Evolutionary conservation across 1,139 yeast species (phyloP), one percentile per base, ranked within the genome.

Genomic region (Chernovozyma sophiae-reginae): DNA sequence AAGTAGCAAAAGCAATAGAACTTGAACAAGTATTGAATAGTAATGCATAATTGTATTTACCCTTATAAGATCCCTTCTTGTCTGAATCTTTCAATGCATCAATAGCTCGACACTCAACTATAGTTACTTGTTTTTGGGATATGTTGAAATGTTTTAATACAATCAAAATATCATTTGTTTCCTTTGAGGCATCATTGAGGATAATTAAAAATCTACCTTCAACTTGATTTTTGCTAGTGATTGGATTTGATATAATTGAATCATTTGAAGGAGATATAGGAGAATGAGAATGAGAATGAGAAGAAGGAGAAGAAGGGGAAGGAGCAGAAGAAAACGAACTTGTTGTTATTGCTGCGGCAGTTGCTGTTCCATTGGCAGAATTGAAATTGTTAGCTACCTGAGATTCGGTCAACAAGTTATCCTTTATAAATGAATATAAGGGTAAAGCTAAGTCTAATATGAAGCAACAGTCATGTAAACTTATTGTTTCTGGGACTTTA

Each of bases 381-480:
- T n/a, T n/a, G n/a, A n/a, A n/a, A 16, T 16, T 26, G 6, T 16
- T 6, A 12, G 6, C 18, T 7, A 13, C 17, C 6, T 26, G 6
- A 6, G 29, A 6, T 16, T 7, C 29, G 8, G 11, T 26, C 10
- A 10, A 10, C 6, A 20, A 6, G 10, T 20, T 35, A 31, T 51
- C 52, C 34, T 54, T 52, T 20, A 62, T 33, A 34, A 48, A 62
- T 2, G 55, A 44, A 42, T 58, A 66, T 32, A 68, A 58, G 2
- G 72, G 73, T 12, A 67, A 47, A 45, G 60, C 52, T n/a, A 61
- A 51, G 32, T 67, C 73, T 27, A 57, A 42, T 3, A 61, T 42
- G 35, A 65, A 65, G 33, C 68, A 58, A 24, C 61, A 56, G 44
- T 68, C 74, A 43, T 67, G 74, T 17, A 62, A 48, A 38, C 68